These are phyloP conservation scores for Dalechampia spathulata DNA, from an alignment of 441 rosid species.

Conservation along the genomic window DNA sequence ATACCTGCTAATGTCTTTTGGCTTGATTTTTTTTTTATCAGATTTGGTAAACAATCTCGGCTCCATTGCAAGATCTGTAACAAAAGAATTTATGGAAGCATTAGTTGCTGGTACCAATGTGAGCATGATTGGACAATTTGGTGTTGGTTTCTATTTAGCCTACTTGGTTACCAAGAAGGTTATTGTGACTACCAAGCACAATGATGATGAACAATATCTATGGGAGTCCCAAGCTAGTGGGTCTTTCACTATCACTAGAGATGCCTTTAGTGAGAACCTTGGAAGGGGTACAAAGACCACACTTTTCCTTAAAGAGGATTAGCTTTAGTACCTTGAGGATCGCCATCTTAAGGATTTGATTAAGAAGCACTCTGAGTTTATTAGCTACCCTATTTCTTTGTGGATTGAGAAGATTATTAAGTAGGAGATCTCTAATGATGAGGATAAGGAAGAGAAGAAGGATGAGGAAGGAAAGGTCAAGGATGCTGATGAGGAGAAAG, in stretches of 20 bases:
- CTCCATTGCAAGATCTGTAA: conserved; percentile 86
- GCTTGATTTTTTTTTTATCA: neutral
- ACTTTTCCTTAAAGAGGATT: conserved; percentile 69
- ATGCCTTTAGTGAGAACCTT: conserved; percentile 48
- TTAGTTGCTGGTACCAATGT: conserved; percentile 80
- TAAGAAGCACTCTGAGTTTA: conserved; percentile 84
- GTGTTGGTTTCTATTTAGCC: conserved; percentile 86
- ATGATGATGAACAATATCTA: conserved; percentile 71
- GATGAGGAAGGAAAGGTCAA: conserved; percentile 67
- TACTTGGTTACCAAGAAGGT: conserved; percentile 77
- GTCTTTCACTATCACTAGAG: conserved; percentile 74
- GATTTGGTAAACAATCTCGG: conserved; percentile 87
- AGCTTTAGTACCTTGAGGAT: conserved; percentile 76
- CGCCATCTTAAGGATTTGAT: conserved; percentile 74
- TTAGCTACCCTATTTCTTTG: conserved; percentile 71
- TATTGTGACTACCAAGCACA: conserved; percentile 62
- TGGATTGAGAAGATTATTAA: conserved; percentile 85
- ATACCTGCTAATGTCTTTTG: neutral
- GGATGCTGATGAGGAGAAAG: conserved; percentile 76
- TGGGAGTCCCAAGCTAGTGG: conserved; percentile 96
- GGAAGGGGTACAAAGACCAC: conserved; percentile 80
- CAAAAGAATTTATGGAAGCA: conserved; percentile 93
- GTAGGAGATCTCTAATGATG: conserved; percentile 77
- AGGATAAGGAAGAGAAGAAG: conserved; percentile 50
- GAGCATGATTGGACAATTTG: conserved; percentile 90